These are phyloP conservation scores for Myrica gale DNA, from an alignment of 306 rosid genomes.

Conservation along the genomic window DNA sequence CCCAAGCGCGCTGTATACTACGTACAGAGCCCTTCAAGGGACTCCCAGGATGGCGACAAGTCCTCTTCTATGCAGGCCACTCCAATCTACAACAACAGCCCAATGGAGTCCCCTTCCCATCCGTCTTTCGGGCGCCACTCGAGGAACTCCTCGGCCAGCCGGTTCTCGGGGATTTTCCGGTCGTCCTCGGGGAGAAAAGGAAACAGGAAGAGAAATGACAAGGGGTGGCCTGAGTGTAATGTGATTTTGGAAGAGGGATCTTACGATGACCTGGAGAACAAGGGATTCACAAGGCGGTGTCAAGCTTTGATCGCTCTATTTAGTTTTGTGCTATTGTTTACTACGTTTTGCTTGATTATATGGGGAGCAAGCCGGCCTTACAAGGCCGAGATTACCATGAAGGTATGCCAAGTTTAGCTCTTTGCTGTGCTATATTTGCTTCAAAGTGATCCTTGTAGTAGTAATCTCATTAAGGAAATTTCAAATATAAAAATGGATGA, in stretches of 20 bases:
- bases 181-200: constrained; percentile 84
- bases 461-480: background rate
- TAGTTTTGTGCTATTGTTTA: constrained; percentile 59
- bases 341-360: constrained; percentile 79
- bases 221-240: constrained; percentile 98
- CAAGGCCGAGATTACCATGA: constrained; percentile 60
- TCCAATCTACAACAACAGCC: constrained; percentile 84
- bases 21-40: constrained; percentile 94
- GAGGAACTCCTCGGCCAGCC: constrained; percentile 81
- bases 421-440: background rate
- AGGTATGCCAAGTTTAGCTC: constrained; percentile 39
- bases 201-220: constrained; percentile 65
- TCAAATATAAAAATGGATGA: background rate
- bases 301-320: constrained; percentile 68
- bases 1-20: constrained; percentile 75
- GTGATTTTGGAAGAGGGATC: constrained; percentile 89
- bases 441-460: background rate
- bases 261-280: constrained; percentile 65
- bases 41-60: constrained; percentile 92
- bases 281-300: constrained; percentile 49
- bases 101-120: constrained; percentile 94
- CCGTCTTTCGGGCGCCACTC: constrained; percentile 92
- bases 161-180: constrained; percentile 87
- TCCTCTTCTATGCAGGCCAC: constrained; percentile 86
- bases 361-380: constrained; percentile 94